Conservation (phyloP, 2,329 filamentous ascomycete species). For the Incumbomyces lentus region DNA sequence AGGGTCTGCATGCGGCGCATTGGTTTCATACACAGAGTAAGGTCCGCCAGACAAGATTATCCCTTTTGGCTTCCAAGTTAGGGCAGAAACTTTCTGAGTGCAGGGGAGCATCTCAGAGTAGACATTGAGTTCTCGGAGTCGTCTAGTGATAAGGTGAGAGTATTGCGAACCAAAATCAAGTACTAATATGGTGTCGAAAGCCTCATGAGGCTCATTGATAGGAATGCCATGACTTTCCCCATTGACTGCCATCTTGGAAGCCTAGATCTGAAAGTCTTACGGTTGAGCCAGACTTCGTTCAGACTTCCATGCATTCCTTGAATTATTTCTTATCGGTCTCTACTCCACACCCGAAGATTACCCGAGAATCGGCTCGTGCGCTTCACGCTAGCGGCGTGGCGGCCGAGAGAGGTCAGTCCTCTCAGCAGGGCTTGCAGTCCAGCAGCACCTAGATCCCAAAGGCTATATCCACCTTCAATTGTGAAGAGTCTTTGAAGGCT, state of each 20-base stretch:
- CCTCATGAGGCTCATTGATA: slow-evolving; percentile 22
- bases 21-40: slow-evolving; percentile 72
- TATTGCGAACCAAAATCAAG: slow-evolving; percentile 48
- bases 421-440: too few relatives aligned
- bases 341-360: too few relatives aligned
- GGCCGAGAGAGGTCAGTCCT: too few relatives aligned
- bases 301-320: too few relatives aligned
- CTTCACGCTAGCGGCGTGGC: too few relatives aligned
- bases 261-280: too few relatives aligned
- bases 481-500: too few relatives aligned
- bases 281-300: too few relatives aligned
- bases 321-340: too few relatives aligned
- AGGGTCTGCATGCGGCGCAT: slow-evolving; percentile 68
- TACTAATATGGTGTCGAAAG: slow-evolving; percentile 28
- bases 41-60: slow-evolving; percentile 67
- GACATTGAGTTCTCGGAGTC: slow-evolving; percentile 67
- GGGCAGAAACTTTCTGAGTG: slow-evolving; percentile 67
- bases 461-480: too few relatives aligned
- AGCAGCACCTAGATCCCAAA: too few relatives aligned
- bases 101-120: slow-evolving; percentile 85
- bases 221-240: slow-evolving; percentile 14
- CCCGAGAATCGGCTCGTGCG: too few relatives aligned
- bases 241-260: slow-evolving; percentile 17
- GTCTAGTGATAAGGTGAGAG: slow-evolving; percentile 63
- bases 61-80: slow-evolving; percentile 71